Evolutionary conservation across 2,329 filamentous ascomycete species (phyloP).

Genomic region (Rutstroemia sp.): DNA sequence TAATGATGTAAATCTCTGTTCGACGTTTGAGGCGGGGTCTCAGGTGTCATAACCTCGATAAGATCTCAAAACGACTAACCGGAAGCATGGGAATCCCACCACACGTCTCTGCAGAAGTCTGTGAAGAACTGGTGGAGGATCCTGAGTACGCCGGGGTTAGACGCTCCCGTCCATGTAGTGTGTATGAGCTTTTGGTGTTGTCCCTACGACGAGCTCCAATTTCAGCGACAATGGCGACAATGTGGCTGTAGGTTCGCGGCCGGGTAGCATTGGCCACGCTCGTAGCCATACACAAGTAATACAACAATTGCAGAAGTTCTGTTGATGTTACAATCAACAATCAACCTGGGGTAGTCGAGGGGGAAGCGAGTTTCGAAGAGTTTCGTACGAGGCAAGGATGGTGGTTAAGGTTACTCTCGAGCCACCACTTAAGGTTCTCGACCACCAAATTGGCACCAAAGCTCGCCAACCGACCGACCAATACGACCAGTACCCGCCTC

Average conservation of each 20-base stretch:
- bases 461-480: too few relatives aligned
- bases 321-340: conserved; percentile 5
- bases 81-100: too few relatives aligned
- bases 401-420: background rate
- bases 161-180: background rate
- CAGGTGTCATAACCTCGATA: conserved; percentile 4
- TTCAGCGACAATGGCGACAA: background rate
- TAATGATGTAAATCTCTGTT: conserved; percentile 20
- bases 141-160: too few relatives aligned
- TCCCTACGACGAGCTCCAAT: background rate
- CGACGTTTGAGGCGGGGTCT: conserved; percentile 21
- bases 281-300: background rate
- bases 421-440: background rate
- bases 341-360: background rate
- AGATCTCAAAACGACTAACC: background rate
- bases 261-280: background rate
- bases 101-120: too few relatives aligned
- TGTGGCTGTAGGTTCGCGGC: background rate
- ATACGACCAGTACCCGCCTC: too few relatives aligned
- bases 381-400: background rate
- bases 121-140: too few relatives aligned
- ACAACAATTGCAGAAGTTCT: conserved; percentile 12
- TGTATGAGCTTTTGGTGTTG: background rate
- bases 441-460: too few relatives aligned
- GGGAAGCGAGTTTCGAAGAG: conserved; percentile 11